A percentile compares a stretch with the other conserved stretches of the same genome.
Evolutionary conservation across 768 basidiomycete species (phyloP).

Genomic region (Hypholoma sublateritium): DNA sequence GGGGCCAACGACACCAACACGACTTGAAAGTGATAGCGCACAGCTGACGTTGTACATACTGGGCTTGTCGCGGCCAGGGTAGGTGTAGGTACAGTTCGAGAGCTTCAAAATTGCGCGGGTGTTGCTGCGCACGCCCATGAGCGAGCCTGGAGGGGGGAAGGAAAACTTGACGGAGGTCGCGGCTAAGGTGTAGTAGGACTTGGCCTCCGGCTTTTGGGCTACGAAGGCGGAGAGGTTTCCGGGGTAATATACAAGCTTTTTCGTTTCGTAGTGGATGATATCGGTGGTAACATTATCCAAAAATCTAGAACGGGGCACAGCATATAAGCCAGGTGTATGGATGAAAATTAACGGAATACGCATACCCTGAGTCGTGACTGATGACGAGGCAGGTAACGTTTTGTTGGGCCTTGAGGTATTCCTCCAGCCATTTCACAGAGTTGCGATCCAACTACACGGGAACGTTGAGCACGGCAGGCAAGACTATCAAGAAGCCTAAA

Average conservation of each 20-base stretch:
- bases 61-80: conserved; percentile 79
- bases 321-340: background rate
- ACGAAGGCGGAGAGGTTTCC: conserved; percentile 93
- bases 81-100: conserved; percentile 88
- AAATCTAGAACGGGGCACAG: conserved; percentile 51
- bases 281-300: conserved; percentile 95
- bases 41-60: conserved; percentile 88
- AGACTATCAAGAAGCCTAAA: conserved; percentile 4
- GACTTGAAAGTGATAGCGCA: conserved; percentile 91
- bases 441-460: conserved; percentile 64
- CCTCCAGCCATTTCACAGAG: conserved; percentile 90
- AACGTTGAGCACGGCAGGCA: conserved; percentile 71
- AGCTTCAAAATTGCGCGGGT: conserved; percentile 96
- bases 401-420: conserved; percentile 79
- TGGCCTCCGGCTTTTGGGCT: conserved; percentile 86
- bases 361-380: conserved; percentile 94
- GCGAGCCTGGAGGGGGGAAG: conserved; percentile 92
- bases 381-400: conserved; percentile 90
- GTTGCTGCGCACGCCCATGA: conserved; percentile 96
- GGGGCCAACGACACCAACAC: conserved; percentile 89
- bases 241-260: conserved; percentile 95
- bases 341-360: conserved; percentile 3
- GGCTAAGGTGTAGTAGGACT: conserved; percentile 94
- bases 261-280: conserved; percentile 95
- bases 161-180: conserved; percentile 93